phyloP scores from a whole-genome alignment of 2,329 filamentous ascomycete species.

The Fusarium nurragi region DNA sequence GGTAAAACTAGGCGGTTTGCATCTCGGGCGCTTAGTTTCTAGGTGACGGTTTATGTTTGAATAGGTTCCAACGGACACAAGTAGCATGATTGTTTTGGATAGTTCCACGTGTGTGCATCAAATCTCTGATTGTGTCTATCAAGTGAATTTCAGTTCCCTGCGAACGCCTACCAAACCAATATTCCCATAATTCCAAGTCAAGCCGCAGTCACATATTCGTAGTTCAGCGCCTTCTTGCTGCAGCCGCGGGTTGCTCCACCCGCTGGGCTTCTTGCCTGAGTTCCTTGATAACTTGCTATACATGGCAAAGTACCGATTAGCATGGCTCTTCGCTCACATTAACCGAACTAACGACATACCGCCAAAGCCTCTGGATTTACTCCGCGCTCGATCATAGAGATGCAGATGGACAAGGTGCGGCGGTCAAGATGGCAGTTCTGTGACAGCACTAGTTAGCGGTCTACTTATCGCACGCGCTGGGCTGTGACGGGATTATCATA shows the following conservation, averaged over 20 bases:
- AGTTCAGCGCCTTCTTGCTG: constrained; percentile 42
- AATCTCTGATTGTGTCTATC: background rate
- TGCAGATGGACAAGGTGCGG: constrained; percentile 90
- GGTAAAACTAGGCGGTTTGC: constrained; percentile 19
- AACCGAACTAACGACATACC: constrained; percentile 61
- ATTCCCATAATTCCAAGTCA: background rate
- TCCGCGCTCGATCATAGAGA: constrained; percentile 96
- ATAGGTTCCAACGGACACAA: constrained; percentile 13
- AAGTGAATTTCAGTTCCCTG: constrained; percentile 13
- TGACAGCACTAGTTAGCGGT: background rate
- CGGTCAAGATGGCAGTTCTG: constrained; percentile 95
- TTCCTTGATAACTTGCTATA: constrained; percentile 68
- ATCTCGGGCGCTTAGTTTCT: constrained; percentile 28
- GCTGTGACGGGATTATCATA: constrained; percentile 55
- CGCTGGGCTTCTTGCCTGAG: constrained; percentile 66
- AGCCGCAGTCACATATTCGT: background rate
- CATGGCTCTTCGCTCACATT: background rate
- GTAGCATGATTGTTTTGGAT: constrained; percentile 17
- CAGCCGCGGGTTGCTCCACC: constrained; percentile 54
- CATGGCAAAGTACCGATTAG: background rate
- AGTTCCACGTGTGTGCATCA: constrained; percentile 4
- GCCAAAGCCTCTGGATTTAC: constrained; percentile 95
- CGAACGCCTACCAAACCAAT: constrained; percentile 18
- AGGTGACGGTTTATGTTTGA: background rate
- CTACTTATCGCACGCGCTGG: background rate